phyloP scores from a whole-genome alignment of 78 protist genomes.

The Dictyostelium purpureum region DNA sequence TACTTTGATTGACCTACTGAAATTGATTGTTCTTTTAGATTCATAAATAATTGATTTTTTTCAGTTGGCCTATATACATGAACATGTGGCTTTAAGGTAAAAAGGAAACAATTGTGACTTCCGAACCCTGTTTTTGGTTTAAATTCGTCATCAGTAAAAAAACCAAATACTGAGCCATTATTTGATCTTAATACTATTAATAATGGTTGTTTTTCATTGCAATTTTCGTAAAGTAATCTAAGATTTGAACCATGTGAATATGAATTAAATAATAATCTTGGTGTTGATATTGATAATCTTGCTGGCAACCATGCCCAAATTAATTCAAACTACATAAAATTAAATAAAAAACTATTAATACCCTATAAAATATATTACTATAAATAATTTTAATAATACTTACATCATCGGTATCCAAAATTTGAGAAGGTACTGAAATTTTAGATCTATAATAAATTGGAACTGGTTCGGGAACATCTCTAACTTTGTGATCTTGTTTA shows the following conservation, averaged over 20 bases:
- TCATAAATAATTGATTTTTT: constrained; percentile 21
- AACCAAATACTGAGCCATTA: constrained; percentile 41
- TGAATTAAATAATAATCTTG: constrained; percentile 34
- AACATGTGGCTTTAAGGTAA: constrained; percentile 43
- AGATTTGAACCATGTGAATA: constrained; percentile 20
- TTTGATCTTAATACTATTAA: constrained; percentile 18
- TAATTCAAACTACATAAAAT: constrained; percentile 32
- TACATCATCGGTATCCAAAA: constrained; percentile 45
- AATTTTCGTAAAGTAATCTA: constrained; percentile 12
- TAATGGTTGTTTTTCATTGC: background rate
- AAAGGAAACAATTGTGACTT: constrained; percentile 23
- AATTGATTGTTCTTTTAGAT: background rate
- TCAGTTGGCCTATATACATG: constrained; percentile 25
- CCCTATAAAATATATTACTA: background rate
- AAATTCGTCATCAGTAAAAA: constrained; percentile 22
- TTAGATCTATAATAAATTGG: constrained; percentile 66
- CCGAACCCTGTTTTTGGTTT: constrained; percentile 16
- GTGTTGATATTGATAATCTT: constrained; percentile 34
- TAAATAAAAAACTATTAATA: background rate
- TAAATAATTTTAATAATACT: background rate
- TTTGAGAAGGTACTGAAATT: constrained; percentile 29
- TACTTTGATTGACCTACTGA: constrained; percentile 26
- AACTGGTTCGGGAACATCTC: constrained; percentile 31
- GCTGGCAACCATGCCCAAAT: constrained; percentile 74
- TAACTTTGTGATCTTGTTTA: constrained; percentile 18